phyloP scores from a whole-genome alignment of 2,329 filamentous ascomycete genomes.

The Fusarium armeniacum region DNA sequence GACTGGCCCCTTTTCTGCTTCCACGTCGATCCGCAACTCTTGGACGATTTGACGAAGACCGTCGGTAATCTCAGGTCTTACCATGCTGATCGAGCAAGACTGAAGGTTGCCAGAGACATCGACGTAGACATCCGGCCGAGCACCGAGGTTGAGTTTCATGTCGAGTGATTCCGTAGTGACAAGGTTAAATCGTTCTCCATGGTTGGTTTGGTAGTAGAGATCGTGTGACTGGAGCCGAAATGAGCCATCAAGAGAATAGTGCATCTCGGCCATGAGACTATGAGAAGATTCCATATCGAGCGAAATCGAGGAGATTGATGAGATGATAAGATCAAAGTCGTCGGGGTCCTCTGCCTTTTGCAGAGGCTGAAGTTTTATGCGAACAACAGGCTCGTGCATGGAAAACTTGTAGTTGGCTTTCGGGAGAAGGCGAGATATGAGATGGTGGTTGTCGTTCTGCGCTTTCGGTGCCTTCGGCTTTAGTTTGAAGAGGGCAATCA shows the following conservation, averaged over 20 bases:
- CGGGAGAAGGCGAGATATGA: conserved; percentile 91
- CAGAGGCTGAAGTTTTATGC: conserved; percentile 88
- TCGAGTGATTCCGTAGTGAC: conserved; percentile 91
- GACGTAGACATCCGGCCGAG: conserved; percentile 87
- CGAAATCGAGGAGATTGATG: conserved; percentile 92
- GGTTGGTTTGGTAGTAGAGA: conserved; percentile 93
- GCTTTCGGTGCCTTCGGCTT: conserved; percentile 56
- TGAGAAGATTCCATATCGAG: conserved; percentile 97
- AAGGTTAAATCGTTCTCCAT: conserved; percentile 85
- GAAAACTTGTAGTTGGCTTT: conserved; percentile 97
- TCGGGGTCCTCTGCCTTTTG: conserved; percentile 74
- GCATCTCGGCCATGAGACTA: conserved; percentile 82
- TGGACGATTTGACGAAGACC: conserved; percentile 92
- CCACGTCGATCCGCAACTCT: conserved; percentile 80
- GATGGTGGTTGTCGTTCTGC: conserved; percentile 67
- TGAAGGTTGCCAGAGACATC: conserved; percentile 84
- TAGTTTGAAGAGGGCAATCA: conserved; percentile 80
- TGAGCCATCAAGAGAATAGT: conserved; percentile 88
- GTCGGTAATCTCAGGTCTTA: conserved; percentile 91
- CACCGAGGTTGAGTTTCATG: conserved; percentile 85
- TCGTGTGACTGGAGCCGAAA: conserved; percentile 88
- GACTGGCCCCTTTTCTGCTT: conserved; percentile 68
- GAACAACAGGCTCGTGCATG: conserved; percentile 93
- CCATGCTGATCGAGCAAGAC: conserved; percentile 89
- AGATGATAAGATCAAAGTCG: conserved; percentile 96